A percentile compares a stretch with the other conserved stretches of the same genome.
Conservation (phyloP, 2,329 filamentous ascomycete genomes). For the Diaporthe longicolla region DNA sequence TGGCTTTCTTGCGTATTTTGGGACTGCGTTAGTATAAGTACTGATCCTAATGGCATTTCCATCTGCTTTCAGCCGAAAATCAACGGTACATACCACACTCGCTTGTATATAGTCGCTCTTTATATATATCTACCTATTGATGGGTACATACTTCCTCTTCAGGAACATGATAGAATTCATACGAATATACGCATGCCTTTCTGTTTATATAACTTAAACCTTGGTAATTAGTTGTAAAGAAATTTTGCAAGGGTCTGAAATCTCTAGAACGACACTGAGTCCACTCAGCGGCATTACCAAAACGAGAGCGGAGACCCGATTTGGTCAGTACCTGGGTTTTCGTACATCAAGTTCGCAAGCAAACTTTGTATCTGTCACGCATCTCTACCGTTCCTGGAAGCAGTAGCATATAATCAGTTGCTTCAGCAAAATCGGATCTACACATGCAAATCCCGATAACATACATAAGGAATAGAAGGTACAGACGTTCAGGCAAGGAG, state of each 20-base stretch:
- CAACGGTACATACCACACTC: constrained; percentile 9
- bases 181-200: neutral
- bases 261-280: neutral
- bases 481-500: neutral
- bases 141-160: neutral
- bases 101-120: constrained; percentile 16
- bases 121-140: neutral
- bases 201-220: neutral
- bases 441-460: neutral
- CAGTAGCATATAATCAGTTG: neutral
- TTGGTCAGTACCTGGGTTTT: neutral
- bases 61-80: neutral
- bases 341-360: neutral
- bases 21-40: no score
- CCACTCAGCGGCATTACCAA: neutral
- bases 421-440: neutral
- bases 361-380: neutral
- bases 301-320: neutral
- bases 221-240: neutral
- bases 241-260: neutral
- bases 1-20: neutral
- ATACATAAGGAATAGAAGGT: neutral
- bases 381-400: neutral
- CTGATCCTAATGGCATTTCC: neutral
- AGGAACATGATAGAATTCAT: neutral